Percentiles rank a stretch among this genome's conserved stretches.
Evolutionary conservation across 2,329 filamentous ascomycete genomes (phyloP).

Genomic region (Cercospora berteroae): DNA sequence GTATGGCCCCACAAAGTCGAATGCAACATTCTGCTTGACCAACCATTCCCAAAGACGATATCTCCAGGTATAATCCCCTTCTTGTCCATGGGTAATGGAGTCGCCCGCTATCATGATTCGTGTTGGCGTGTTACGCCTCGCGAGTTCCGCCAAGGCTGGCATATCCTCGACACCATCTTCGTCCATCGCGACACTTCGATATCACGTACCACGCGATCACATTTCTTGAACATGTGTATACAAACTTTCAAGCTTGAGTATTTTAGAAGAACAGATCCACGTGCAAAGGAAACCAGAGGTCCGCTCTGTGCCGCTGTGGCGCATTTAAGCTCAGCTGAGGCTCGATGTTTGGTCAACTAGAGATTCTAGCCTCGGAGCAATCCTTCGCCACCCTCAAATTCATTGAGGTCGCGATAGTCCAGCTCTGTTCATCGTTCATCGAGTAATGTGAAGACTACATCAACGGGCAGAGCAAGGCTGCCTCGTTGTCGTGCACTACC

Average conservation of each 20-base stretch:
- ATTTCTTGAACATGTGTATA: background rate
- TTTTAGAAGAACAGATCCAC: background rate
- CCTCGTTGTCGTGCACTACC: background rate
- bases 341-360: background rate
- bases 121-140: background rate
- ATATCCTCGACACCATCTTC: background rate
- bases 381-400: background rate
- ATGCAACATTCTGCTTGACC: conserved; percentile 26
- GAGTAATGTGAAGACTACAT: background rate
- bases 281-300: background rate
- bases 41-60: conserved; percentile 47
- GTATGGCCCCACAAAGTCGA: conserved; percentile 40
- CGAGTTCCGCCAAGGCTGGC: background rate
- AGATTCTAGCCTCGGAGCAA: background rate
- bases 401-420: background rate
- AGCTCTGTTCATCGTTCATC: background rate
- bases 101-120: conserved; percentile 29
- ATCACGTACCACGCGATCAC: background rate
- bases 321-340: background rate
- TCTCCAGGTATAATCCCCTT: conserved; percentile 47
- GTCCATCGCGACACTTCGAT: background rate
- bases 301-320: background rate
- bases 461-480: background rate
- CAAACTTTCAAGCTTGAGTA: background rate
- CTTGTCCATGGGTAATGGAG: conserved; percentile 30